These are phyloP conservation scores for Curvularia verruculosa DNA, from an alignment of 2,329 filamentous ascomycete genomes.

Conservation along the genomic window DNA sequence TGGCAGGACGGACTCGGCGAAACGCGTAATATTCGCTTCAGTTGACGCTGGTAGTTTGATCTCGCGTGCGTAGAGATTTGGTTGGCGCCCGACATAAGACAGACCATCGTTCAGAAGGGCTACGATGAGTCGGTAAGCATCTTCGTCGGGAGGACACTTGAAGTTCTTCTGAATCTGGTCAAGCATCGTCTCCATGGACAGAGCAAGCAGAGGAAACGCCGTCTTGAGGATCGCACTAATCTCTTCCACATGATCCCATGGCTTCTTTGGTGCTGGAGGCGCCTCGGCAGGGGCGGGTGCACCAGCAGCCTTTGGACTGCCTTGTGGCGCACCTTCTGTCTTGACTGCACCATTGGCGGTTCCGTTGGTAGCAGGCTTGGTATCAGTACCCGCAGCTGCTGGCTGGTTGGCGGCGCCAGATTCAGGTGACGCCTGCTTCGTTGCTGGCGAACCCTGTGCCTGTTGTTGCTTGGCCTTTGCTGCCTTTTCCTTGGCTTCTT, in stretches of 20 bases:
- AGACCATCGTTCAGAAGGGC: constrained; percentile 94
- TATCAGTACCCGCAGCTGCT: constrained; percentile 42
- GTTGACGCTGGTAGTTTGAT: constrained; percentile 89
- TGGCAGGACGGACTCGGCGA: constrained; percentile 94
- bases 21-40: constrained; percentile 94
- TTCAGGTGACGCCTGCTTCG: constrained; percentile 48
- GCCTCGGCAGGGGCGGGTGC: constrained; percentile 30
- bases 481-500: constrained; percentile 62
- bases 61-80: constrained; percentile 83
- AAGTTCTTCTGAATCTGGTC: constrained; percentile 99
- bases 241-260: constrained; percentile 96
- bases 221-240: constrained; percentile 96
- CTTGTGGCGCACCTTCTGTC: constrained; percentile 45
- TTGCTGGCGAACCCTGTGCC: constrained; percentile 47
- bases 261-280: constrained; percentile 64
- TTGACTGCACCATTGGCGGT: constrained; percentile 48
- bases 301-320: constrained; percentile 35
- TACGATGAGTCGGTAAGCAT: constrained; percentile 97
- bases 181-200: constrained; percentile 99
- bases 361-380: constrained; percentile 62
- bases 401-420: constrained; percentile 40
- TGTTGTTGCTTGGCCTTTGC: constrained; percentile 67
- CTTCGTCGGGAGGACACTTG: constrained; percentile 97
- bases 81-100: constrained; percentile 88
- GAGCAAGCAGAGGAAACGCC: constrained; percentile 89